phyloP scores from a whole-genome alignment of 768 basidiomycete species.

The Antrodiella citrinella region DNA sequence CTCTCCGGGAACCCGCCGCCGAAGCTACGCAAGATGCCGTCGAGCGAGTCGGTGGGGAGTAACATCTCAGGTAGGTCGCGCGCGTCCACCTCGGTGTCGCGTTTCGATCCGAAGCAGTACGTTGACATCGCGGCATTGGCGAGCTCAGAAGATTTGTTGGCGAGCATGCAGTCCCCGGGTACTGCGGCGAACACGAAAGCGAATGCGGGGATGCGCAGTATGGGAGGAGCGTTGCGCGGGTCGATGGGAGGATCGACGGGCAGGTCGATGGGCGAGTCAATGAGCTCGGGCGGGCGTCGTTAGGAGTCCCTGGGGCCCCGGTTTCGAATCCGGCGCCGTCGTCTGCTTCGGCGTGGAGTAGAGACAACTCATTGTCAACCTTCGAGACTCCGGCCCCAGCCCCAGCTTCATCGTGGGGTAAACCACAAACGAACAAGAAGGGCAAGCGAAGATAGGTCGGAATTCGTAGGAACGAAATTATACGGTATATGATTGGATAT shows the following conservation, averaged over 20 bases:
- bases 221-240: background rate
- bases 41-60: slow-evolving; percentile 16
- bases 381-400: background rate
- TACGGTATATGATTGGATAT: no score
- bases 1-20: slow-evolving; percentile 11
- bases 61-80: slow-evolving; percentile 15
- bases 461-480: no score
- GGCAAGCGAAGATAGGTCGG: no score
- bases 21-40: slow-evolving; percentile 15
- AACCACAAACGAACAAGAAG: no score
- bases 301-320: no score
- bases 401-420: background rate
- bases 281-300: no score
- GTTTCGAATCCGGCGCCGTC: no score
- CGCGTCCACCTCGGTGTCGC: slow-evolving; percentile 8
- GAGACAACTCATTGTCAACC: no score
- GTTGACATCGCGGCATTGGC: slow-evolving; percentile 22
- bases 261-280: no score
- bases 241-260: slow-evolving; percentile 1
- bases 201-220: slow-evolving; percentile 8
- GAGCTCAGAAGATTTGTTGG: slow-evolving; percentile 19
- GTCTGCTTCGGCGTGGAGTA: background rate
- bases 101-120: slow-evolving; percentile 17
- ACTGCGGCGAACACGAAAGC: slow-evolving; percentile 19
- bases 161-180: slow-evolving; percentile 15